Evolutionary conservation across 768 basidiomycete genomes (phyloP), one percentile per base, ranked within the genome.

Genomic region (Mrakia hoshinonis): DNA sequence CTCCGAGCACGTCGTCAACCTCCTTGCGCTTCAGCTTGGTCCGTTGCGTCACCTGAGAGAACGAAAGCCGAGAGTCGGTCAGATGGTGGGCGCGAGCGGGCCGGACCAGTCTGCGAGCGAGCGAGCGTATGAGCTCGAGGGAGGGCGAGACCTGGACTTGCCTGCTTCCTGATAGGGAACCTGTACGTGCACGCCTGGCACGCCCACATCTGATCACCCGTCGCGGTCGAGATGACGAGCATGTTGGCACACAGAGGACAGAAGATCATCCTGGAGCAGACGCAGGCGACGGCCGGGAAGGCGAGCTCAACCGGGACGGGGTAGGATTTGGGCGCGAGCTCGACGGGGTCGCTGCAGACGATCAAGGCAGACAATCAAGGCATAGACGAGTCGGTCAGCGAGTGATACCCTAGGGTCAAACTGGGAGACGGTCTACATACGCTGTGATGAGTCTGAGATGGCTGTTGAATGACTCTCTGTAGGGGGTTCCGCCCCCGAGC

Each of bases 171-270:
- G 75, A 95, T 91, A 0, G 91, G 90, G 77, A 94, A 97, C 77
- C 97, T 91, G 78, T 98, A 99, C 3, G 96, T 88, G 78, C 96
- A 98, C 1, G 89, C 87, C 75, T 90, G 90, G 78, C 93, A 97
- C 18, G 72, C 65, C 72, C 72, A 73, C 61, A 68, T 73, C n/a
- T 73, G 66, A 47, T 73, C 72, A n/a, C 72, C 72, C 10, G 67
- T 67, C 3, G 72, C 72, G n/a, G 66, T 47, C 5, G 66, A 68
- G 61, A 73, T 67, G 60, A 73, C 67, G n/a, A 73, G 72, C 67
- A 73, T 51, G 60, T 68, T 73, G 47, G 72, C 66, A 51, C 72
- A 73, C 20, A 62, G 39, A 0, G 72, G 72, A 48, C 72, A 73
- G 60, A 73, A 73, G 67, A 73, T 73, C 72, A 73, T 73, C 7